Base-by-base conservation (phyloP, 768 basidiomycete genomes). In the Hydnomerulius pinastri region DNA sequence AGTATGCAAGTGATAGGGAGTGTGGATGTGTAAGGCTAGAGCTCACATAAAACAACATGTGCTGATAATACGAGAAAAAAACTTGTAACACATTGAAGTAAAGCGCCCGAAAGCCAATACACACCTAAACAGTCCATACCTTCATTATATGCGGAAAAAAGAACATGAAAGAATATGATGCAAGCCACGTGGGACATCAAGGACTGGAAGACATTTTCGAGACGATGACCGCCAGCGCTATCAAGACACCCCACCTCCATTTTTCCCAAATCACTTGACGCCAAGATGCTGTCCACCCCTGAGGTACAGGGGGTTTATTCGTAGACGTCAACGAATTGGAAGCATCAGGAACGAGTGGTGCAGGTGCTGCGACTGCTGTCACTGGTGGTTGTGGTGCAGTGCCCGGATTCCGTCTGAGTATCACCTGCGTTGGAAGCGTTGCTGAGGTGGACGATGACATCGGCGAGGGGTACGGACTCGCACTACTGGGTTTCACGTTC, bases 191-290 rank as follows among this genome's bases (percentile, higher is more conserved):
- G n/a, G 20, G 11, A 42, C 39, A 38, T 67, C 57, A 71, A 47
- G 67, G 60, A 53, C 70, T 72, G 24, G 86, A 80, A 23, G 88
- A 87, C 56, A 92, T 75, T 55, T 87, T 78, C 27, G 89, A 90
- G 10, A 92, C 81, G 43, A 92, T 68, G 18, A 92, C 83, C 1
- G 90, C 90, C 39, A 92, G 67, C 6, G 83, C 86, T 48, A 92
- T 85, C 53, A 92, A 64, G 13, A 86, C 77, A 18, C 89, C 90
- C 81, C 88, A 87, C 53, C 87, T 75, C 90, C 90, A 92, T 63
- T 90, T 90, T 65, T 92, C 87, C 81, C 82, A 87, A 9, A 92
- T 62, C 27, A 90, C 67, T 52, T 81, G 77, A 42, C 85, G 78
- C 81, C 83, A 83, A 3, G 78, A 75, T 3, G 78, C 69, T n/a